A percentile compares a stretch with the other conserved stretches of the same genome.
phyloP scores from a whole-genome alignment of 2,329 filamentous ascomycete species.

The Aureobasidium sp. region DNA sequence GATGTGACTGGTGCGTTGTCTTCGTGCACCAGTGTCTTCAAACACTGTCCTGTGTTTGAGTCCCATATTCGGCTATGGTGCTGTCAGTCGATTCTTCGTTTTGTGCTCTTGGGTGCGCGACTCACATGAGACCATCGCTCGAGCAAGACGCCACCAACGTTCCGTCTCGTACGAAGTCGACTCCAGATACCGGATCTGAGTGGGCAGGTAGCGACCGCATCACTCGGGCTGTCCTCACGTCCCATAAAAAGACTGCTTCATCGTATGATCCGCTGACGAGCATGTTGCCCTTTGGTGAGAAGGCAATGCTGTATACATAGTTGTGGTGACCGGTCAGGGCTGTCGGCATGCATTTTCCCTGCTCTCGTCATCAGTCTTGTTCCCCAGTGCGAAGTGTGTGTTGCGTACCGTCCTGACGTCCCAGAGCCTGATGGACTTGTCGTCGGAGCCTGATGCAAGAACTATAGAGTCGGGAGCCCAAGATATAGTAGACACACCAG shows the following conservation, averaged over 20 bases:
- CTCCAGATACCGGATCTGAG: conserved; percentile 85
- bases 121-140: conserved; percentile 77
- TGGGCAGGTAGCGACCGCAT: conserved; percentile 92
- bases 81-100: neutral
- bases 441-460: conserved; percentile 84
- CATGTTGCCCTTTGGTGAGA: conserved; percentile 97
- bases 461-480: conserved; percentile 87
- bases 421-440: conserved; percentile 94
- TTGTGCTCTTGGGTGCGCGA: conserved; percentile 13
- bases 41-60: conserved; percentile 85
- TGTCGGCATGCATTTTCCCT: conserved; percentile 49
- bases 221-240: conserved; percentile 74
- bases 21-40: conserved; percentile 91
- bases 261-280: conserved; percentile 93
- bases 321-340: conserved; percentile 82
- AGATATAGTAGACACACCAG: conserved; percentile 84
- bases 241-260: conserved; percentile 95
- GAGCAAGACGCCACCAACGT: conserved; percentile 88
- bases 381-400: neutral
- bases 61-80: conserved; percentile 74
- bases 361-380: neutral
- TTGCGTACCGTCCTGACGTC: conserved; percentile 49
- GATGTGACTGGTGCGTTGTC: conserved; percentile 85
- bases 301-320: conserved; percentile 88
- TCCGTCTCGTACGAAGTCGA: conserved; percentile 87